Conservation (phyloP, 2,329 filamentous ascomycete genomes). For the Chrysoporthe cubensis region DNA sequence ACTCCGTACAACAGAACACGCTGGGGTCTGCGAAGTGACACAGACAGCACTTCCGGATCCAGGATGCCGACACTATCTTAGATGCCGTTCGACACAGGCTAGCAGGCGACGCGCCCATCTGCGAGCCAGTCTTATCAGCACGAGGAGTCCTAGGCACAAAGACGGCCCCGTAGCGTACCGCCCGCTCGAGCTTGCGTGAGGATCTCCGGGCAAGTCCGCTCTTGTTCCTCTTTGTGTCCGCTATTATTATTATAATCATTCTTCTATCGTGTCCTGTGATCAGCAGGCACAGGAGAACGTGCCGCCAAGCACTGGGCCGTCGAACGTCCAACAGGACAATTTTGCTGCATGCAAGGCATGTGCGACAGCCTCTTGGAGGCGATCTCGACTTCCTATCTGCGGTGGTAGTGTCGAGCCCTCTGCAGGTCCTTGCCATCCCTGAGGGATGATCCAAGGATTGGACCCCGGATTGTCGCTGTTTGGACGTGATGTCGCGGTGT, state of each 20-base stretch:
- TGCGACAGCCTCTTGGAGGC: not conserved
- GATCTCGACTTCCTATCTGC: slow-evolving; percentile 2
- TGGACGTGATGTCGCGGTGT: not conserved
- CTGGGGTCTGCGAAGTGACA: slow-evolving; percentile 4
- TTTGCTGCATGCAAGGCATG: not conserved
- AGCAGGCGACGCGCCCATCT: slow-evolving; percentile 5
- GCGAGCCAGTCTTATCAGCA: slow-evolving; percentile 5
- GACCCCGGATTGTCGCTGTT: slow-evolving; percentile 10
- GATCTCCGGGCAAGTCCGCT: not conserved
- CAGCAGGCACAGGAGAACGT: slow-evolving; percentile 7
- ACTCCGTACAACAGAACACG: not conserved
- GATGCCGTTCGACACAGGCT: slow-evolving; percentile 2
- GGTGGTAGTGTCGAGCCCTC: not conserved
- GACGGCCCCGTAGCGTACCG: not conserved
- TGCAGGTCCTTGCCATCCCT: not conserved
- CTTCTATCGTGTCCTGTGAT: not conserved
- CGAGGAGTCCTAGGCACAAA: not conserved
- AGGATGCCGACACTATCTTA: slow-evolving; percentile 4
- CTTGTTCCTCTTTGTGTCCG: not conserved
- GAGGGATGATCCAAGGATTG: not conserved
- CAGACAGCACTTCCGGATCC: slow-evolving; percentile 10
- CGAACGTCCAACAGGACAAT: not conserved
- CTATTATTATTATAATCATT: too few species aligned
- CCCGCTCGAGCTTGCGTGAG: not conserved
- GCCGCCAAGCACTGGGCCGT: not conserved